These are phyloP conservation scores for Fomitopsis schrenkii DNA, from an alignment of 1,284 basidiomycete genomes.

Conservation along the genomic window DNA sequence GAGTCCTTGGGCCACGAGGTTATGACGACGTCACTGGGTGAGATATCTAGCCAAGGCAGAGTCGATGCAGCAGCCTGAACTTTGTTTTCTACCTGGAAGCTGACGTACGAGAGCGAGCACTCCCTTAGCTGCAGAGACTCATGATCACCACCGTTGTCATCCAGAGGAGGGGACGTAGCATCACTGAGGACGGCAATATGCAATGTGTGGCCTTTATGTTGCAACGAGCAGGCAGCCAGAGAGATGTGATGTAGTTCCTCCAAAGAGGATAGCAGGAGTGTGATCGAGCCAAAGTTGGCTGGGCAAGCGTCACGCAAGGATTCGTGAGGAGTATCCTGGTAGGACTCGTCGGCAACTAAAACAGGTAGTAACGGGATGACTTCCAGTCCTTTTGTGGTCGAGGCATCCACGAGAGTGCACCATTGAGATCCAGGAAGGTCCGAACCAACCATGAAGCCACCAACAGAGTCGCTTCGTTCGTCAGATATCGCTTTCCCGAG, in stretches of 20 bases:
- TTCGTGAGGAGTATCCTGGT: background rate
- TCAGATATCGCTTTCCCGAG: conserved; percentile 35
- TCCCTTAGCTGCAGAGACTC: conserved; percentile 16
- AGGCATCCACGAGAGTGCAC: conserved; percentile 15
- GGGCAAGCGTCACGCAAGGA: background rate
- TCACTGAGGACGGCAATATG: conserved; percentile 30
- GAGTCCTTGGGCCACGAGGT: conserved; percentile 22
- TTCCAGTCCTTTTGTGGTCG: background rate
- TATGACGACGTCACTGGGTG: conserved; percentile 30
- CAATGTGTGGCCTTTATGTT: conserved; percentile 30
- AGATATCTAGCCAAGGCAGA: conserved; percentile 11
- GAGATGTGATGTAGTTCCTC: conserved; percentile 39
- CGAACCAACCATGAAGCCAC: conserved; percentile 29
- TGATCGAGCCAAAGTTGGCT: conserved; percentile 22
- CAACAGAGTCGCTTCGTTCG: conserved; percentile 19
- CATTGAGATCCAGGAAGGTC: conserved; percentile 13
- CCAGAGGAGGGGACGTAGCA: background rate
- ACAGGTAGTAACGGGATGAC: background rate
- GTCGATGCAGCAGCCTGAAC: background rate
- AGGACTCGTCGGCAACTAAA: background rate
- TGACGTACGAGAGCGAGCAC: conserved; percentile 14
- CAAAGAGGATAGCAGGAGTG: conserved; percentile 33
- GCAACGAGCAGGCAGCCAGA: conserved; percentile 43
- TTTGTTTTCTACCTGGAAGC: background rate
- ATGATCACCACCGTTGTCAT: background rate